Evolutionary conservation across 179 eudicot genomes (phyloP), one percentile per base, ranked within the genome.

Genomic region (Actinidia polygama): DNA sequence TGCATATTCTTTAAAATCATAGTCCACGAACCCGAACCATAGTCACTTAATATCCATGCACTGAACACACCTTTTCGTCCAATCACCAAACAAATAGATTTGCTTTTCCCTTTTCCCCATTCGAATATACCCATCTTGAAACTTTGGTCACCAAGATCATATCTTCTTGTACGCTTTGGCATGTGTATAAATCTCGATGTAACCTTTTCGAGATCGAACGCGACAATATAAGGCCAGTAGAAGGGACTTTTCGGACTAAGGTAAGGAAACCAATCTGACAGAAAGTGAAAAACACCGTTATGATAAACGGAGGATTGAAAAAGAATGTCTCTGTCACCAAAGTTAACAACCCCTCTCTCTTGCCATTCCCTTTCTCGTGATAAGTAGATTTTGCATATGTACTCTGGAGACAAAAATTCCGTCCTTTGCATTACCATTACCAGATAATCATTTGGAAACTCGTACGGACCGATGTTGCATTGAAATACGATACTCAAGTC

Each of bases 371-470:
- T 50, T 23, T 67, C 57, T 0, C 61, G 23, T 0, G 55, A 51
- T 18, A 59, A 70, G 10, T 51, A 75, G 5, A 55, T 7, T 36
- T 54, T 78, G 80, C 51, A 77, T 6, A 6, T 9, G 6, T 26
- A 7, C 4, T 36, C 23, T 10, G 30, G 8, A 10, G 73, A 36
- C 85, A 83, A 86, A 7, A 49, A 6, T 7, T 70, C 44, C 0
- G 21, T 3, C 12, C 1, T 9, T 36, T 53, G 44, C 1, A 62
- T 0, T 14, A 0, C 40, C 10, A 86, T 78, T 9, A 86, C 40
- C 3, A 70, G 61, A 50, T 57, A 86, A 57, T 81, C 86, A 5
- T 64, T 64, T 0, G 85, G 84, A 15, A 86, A 83, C 16, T 83
- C 47, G 1, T 53, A 9, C 12, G 47, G 10, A 6, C 21, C 53